A percentile compares a stretch with the other conserved stretches of the same genome.
phyloP scores from a whole-genome alignment of 1,284 basidiomycete genomes.

The Tilletia setariae region DNA sequence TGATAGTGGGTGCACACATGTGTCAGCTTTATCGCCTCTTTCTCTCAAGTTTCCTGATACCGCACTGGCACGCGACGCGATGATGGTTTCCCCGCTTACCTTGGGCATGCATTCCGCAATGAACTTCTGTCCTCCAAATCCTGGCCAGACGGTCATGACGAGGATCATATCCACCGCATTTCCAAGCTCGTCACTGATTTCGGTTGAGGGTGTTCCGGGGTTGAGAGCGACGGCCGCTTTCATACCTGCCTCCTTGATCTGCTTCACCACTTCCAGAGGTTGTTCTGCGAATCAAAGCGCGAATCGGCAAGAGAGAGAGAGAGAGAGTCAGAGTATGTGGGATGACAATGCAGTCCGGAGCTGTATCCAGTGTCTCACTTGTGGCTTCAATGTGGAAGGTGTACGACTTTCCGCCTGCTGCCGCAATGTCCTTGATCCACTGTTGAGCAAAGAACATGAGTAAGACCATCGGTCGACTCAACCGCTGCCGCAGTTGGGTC shows the following conservation, averaged over 20 bases:
- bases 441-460: slow-evolving; percentile 51
- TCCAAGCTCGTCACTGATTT: slow-evolving; percentile 50
- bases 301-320: not conserved
- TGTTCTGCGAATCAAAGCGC: slow-evolving; percentile 59
- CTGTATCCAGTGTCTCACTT: no score
- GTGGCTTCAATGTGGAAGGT: slow-evolving; percentile 93
- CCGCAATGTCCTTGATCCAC: slow-evolving; percentile 95
- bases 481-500: no score
- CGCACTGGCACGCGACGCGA: not conserved
- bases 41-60: no score
- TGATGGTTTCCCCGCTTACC: slow-evolving; percentile 27
- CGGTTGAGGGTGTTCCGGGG: slow-evolving; percentile 49
- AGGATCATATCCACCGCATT: slow-evolving; percentile 53
- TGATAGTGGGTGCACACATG: not conserved
- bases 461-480: no score
- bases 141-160: slow-evolving; percentile 54
- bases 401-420: slow-evolving; percentile 89
- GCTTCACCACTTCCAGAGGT: slow-evolving; percentile 48
- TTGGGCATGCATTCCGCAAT: slow-evolving; percentile 87
- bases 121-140: slow-evolving; percentile 88
- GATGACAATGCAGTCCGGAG: no score
- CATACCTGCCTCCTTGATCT: slow-evolving; percentile 52
- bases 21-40: not conserved
- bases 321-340: not conserved
- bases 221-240: slow-evolving; percentile 52